These are phyloP conservation scores for Trichoderma koningiopsis DNA, from an alignment of 2,329 filamentous ascomycete species.

Conservation along the genomic window DNA sequence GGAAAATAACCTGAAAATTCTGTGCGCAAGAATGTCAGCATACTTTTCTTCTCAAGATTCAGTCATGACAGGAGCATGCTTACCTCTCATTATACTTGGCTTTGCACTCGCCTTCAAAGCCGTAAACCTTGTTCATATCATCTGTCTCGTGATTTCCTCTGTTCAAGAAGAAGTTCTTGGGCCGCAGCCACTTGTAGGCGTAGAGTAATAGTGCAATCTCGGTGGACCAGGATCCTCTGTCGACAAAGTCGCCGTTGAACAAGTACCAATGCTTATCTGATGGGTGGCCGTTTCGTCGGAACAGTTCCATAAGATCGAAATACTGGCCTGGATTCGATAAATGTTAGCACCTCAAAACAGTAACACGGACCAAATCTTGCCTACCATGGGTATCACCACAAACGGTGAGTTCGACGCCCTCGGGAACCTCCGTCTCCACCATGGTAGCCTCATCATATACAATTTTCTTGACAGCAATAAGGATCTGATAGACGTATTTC, in stretches of 20 bases:
- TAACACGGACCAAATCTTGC: constrained; percentile 31
- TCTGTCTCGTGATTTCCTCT: constrained; percentile 98
- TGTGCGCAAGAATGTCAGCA: constrained; percentile 33
- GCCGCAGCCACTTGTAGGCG: constrained; percentile 94
- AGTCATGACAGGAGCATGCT: not conserved
- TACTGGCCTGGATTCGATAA: constrained; percentile 70
- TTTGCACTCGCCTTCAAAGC: constrained; percentile 97
- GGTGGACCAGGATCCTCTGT: constrained; percentile 96
- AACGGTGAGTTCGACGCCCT: constrained; percentile 81
- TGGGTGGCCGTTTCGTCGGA: constrained; percentile 85
- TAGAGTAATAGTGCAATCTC: constrained; percentile 93
- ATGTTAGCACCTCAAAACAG: not conserved
- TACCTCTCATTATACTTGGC: constrained; percentile 90
- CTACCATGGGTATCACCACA: constrained; percentile 95
- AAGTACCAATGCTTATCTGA: constrained; percentile 88
- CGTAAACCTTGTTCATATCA: constrained; percentile 98
- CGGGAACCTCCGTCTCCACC: constrained; percentile 85
- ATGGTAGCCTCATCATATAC: constrained; percentile 93
- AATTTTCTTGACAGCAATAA: constrained; percentile 85
- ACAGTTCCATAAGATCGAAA: constrained; percentile 95
- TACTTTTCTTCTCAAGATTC: not conserved
- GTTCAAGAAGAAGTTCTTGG: constrained; percentile 89
- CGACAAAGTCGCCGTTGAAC: constrained; percentile 98
- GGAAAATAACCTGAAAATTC: constrained; percentile 94
- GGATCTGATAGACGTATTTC: constrained; percentile 98